These are phyloP conservation scores for Blepharisma japonicum DNA, from an alignment of 73 alveolate genomes.

Conservation along the genomic window DNA sequence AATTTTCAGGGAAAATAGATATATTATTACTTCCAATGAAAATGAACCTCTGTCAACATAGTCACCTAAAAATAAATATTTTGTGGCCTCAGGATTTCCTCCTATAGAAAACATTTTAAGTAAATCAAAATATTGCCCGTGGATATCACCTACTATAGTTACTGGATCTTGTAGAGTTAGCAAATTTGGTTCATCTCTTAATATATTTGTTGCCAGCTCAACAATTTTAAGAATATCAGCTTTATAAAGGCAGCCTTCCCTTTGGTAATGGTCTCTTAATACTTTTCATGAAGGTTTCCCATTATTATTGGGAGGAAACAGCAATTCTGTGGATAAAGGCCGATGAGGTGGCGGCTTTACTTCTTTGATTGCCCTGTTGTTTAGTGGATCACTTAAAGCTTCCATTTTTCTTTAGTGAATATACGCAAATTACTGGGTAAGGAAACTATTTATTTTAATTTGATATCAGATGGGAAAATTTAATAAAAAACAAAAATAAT, in stretches of 20 bases:
- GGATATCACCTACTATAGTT: conserved; percentile 94
- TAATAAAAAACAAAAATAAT: no score
- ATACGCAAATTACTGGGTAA: no score
- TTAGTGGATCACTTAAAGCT: conserved; percentile 34
- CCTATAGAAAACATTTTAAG: conserved; percentile 82
- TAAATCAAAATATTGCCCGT: conserved; percentile 94
- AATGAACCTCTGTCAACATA: conserved; percentile 97
- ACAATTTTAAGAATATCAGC: conserved; percentile 38
- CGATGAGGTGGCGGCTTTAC: conserved; percentile 52
- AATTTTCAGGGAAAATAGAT: conserved; percentile 87
- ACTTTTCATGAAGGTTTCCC: conserved; percentile 59
- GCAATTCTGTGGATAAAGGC: conserved; percentile 37
- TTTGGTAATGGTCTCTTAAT: conserved; percentile 50
- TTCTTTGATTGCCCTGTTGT: conserved; percentile 36
- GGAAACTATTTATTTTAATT: no score
- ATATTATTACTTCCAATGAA: conserved; percentile 87
- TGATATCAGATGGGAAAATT: no score
- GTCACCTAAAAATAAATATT: conserved; percentile 96
- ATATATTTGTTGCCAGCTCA: conserved; percentile 58
- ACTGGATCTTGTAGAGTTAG: conserved; percentile 64
- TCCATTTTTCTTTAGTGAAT: conserved; percentile 26
- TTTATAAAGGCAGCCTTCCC: conserved; percentile 66
- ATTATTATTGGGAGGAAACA: conserved; percentile 32
- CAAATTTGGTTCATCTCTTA: conserved; percentile 54
- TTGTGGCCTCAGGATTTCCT: conserved; percentile 74